phyloP scores from a whole-genome alignment of 2,329 filamentous ascomycete genomes.

The Aspergillus puulaauensis region DNA sequence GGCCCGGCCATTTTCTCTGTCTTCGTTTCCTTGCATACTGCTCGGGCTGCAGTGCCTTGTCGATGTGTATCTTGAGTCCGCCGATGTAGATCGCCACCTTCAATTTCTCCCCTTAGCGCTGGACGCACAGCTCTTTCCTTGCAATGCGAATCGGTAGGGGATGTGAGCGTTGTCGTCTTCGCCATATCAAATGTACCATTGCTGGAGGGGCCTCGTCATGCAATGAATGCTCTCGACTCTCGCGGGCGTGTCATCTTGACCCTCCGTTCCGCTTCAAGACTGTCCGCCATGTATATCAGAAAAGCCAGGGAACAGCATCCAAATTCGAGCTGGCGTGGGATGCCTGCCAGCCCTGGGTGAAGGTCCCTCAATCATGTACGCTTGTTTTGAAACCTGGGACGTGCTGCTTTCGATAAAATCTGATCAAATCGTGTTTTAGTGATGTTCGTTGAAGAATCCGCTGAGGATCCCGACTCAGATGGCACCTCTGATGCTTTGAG shows the following conservation, averaged over 20 bases:
- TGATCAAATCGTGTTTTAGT: slow-evolving; percentile 16
- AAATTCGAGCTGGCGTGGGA: slow-evolving; percentile 33
- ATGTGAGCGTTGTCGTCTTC: slow-evolving; percentile 36
- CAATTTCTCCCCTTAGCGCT: slow-evolving; percentile 13
- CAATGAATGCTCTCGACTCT: slow-evolving; percentile 28
- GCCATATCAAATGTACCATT: slow-evolving; percentile 36
- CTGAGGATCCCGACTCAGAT: slow-evolving; percentile 16
- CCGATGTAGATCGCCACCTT: background rate
- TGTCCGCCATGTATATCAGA: slow-evolving; percentile 36
- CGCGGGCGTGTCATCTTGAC: slow-evolving; percentile 30
- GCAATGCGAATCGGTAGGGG: slow-evolving; percentile 35
- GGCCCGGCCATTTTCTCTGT: background rate
- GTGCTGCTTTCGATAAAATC: background rate
- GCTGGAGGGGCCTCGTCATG: slow-evolving; percentile 28
- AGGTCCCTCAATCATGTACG: slow-evolving; percentile 28
- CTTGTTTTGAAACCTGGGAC: background rate
- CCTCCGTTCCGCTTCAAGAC: slow-evolving; percentile 35
- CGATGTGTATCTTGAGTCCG: background rate
- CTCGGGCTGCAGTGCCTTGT: background rate
- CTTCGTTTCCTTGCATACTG: background rate
- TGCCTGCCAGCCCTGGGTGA: slow-evolving; percentile 32
- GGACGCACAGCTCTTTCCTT: slow-evolving; percentile 14
- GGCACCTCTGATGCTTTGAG: background rate
- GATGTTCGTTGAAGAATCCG: slow-evolving; percentile 27
- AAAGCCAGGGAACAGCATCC: slow-evolving; percentile 24